phyloP scores from a whole-genome alignment of 257 asterid genomes.

The Lycium ferocissimum region DNA sequence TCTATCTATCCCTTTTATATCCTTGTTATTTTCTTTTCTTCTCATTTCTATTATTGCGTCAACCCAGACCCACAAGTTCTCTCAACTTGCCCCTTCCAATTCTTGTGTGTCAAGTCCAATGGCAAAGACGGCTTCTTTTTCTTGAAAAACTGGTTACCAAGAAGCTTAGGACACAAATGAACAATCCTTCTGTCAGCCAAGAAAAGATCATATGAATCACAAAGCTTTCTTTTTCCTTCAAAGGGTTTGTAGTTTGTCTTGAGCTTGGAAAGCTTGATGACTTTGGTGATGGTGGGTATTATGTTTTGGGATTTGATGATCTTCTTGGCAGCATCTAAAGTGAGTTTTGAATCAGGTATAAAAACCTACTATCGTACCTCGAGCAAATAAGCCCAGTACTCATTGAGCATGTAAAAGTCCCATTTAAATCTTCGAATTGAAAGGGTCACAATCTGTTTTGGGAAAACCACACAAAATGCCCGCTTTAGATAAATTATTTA shows the following conservation, averaged over 20 bases:
- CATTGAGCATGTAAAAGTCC: too few species aligned
- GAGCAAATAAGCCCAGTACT: too few species aligned
- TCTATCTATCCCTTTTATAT: too few species aligned
- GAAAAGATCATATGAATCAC: conserved; percentile 73
- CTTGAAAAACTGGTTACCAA: conserved; percentile 78
- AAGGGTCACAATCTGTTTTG: too few species aligned
- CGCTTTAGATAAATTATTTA: too few species aligned
- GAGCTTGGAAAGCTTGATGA: conserved; percentile 70
- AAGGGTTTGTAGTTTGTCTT: conserved; percentile 76
- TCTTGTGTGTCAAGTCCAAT: conserved; percentile 68
- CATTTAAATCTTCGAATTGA: too few species aligned
- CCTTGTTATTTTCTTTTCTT: too few species aligned
- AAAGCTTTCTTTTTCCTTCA: conserved; percentile 80
- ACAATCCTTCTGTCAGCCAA: conserved; percentile 79
- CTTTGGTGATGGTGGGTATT: conserved; percentile 53
- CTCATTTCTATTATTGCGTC: background rate
- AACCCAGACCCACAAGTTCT: conserved; percentile 67
- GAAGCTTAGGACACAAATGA: conserved; percentile 80
- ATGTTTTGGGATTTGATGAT: conserved; percentile 61
- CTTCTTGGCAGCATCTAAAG: conserved; percentile 63
- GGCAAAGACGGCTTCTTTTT: conserved; percentile 86
- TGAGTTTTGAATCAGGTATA: conserved; percentile 51
- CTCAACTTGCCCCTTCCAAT: conserved; percentile 71
- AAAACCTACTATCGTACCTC: too few species aligned
- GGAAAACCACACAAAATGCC: too few species aligned